Evolutionary conservation across 2,329 filamentous ascomycete species (phyloP), one percentile per base, ranked within the genome.

Genomic region (Myriosclerotinia scirpicola): DNA sequence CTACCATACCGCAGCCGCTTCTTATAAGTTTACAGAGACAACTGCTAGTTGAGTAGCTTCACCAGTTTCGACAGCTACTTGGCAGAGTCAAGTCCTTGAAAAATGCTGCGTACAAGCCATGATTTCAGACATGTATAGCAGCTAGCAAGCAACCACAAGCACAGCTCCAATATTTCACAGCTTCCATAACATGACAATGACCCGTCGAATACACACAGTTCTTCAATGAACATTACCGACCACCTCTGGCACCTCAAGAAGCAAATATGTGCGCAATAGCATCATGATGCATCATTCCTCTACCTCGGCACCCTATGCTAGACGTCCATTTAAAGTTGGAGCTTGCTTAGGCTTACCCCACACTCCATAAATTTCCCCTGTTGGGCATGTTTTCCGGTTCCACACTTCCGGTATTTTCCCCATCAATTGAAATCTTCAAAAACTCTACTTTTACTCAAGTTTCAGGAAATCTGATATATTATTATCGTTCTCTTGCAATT

Each of bases 271-370:
- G 44, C 8, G 15, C 22, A 20, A 30, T 58, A 42, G 38, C 14
- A 60, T 36, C 46, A 38, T 50, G 38, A 5, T 60, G 56, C 17
- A 46, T 36, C 8, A 22, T 20, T 34, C 26, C 8, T 9, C 15
- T 48, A 61, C 52, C 52, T 58, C 61, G 61, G 61, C 38, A 46
- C 15, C 38, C 26, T 44, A 36, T 56, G 20, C 20, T 17, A 42
- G 50, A 64, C 52, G 61, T 64, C 61, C 26, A 48, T 64, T 64
- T 64, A 64, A 26, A 58, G 61, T 56, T 64, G 26, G 34, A 63
- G 67, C 64, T 54, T 54, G 15, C 14, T 55, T 52, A 50, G 5
- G 3, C 5, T 50, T 67, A 68, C 67, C 59, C 67, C 65, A 67
- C 67, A 68, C n/a, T 67, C 50, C 14, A 61, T 40, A 54, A 53